These are phyloP conservation scores for Xanthoconium separans DNA, from an alignment of 1,284 basidiomycete genomes.

Conservation along the genomic window DNA sequence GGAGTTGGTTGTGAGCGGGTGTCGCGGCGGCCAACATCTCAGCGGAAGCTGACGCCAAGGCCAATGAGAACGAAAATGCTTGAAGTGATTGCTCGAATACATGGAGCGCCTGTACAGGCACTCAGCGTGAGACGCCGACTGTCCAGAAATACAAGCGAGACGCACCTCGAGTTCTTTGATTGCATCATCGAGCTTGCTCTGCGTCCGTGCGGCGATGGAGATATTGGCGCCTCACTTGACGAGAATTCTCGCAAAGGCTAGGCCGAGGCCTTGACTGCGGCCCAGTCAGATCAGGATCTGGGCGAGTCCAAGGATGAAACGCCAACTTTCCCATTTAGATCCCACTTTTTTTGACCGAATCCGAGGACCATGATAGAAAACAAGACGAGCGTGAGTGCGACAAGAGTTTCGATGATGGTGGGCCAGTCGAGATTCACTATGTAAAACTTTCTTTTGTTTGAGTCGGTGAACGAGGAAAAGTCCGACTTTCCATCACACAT, in stretches of 20 bases:
- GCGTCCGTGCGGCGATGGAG: constrained; percentile 67
- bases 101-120: constrained; percentile 31
- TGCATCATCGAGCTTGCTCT: constrained; percentile 54
- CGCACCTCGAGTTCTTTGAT: constrained; percentile 53
- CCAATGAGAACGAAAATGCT: constrained; percentile 55
- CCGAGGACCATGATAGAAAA: constrained; percentile 25
- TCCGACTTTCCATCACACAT: too few species aligned
- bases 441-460: too few species aligned
- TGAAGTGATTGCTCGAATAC: constrained; percentile 48
- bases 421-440: background rate
- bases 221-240: constrained; percentile 65
- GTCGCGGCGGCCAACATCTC: constrained; percentile 53
- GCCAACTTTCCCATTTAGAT: constrained; percentile 29
- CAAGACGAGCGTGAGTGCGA: constrained; percentile 15
- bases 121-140: too few species aligned
- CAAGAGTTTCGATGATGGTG: background rate
- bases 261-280: constrained; percentile 56
- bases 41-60: constrained; percentile 40
- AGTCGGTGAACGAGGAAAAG: background rate
- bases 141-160: background rate
- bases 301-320: background rate
- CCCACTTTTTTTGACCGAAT: constrained; percentile 30
- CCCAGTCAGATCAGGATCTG: background rate
- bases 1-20: constrained; percentile 44
- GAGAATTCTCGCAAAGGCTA: constrained; percentile 61